Base-by-base conservation (phyloP, 805 yeast genomes). In the Brettanomyces custersianus region DNA sequence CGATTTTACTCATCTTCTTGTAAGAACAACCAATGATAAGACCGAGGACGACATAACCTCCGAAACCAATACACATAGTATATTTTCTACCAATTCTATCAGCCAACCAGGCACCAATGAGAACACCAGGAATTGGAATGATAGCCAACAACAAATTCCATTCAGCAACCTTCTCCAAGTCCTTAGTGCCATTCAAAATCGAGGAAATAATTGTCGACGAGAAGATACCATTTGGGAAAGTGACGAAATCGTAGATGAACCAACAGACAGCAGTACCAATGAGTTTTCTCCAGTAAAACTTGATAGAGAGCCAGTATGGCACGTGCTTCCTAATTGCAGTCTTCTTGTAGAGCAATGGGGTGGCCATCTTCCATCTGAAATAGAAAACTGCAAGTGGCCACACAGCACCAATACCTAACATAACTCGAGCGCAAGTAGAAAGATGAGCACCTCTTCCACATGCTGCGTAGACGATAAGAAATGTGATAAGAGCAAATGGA, bases 241-340 rank as follows among this genome's bases (percentile, higher is more conserved):
- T 76, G 47, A 82, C 82, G 48, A 81, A 82, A 60, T 82, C 94
- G 52, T 79, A 82, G 47, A 81, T 63, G 62, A 81, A 81, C 92
- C 92, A 82, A 39, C 81, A 71, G 4, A 74, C 77, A 52, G 82
- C 74, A 13, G 84, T 77, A 24, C 90, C 92, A 21, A 80, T 44
- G 17, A 82, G 51, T 38, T 83, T 62, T 29, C 50, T 60, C 88
- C 90, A 81, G 60, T 79, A 80, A 57, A 61, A 81, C 49, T 72
- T 75, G 39, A 79, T 36, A 1, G 77, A 75, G 24, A 80, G 65
- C 60, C 61, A 55, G 54, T 78, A 79, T 24, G 79, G 79, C 15
- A 72, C 80, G 32, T 54, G 57, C 40, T 58, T 66, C 51, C 66
- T 72, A 48, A 82, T 77, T 22, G 84, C 83, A 24, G 75, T 64